A percentile compares a stretch with the other conserved stretches of the same genome.
Conservation (phyloP, 345 rosid genomes). For the Rhodamnia rubescens region DNA sequence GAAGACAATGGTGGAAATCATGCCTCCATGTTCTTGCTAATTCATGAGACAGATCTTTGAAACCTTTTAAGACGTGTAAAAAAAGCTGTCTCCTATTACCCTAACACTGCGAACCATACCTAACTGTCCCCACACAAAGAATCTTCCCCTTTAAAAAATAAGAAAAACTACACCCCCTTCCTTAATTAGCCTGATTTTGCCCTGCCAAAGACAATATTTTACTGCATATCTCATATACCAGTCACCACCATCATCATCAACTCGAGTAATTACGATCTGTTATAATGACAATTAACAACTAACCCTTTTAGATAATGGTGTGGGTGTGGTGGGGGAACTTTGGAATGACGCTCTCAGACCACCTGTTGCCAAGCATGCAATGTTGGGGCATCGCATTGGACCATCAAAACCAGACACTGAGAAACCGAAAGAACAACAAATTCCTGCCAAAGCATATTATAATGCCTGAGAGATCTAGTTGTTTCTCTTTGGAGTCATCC, state of each 20-base stretch:
- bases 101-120: background rate
- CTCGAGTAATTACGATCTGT: background rate
- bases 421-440: slow-evolving; percentile 4
- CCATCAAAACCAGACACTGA: background rate
- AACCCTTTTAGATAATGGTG: background rate
- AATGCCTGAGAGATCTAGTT: background rate
- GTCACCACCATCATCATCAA: background rate
- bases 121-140: background rate
- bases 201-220: background rate
- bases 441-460: background rate
- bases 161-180: background rate
- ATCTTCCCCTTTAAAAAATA: background rate
- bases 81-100: background rate
- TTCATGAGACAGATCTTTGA: background rate
- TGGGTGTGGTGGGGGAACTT: background rate
- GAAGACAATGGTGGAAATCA: background rate
- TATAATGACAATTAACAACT: slow-evolving; percentile 1
- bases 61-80: background rate
- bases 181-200: background rate
- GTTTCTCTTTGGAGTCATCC: slow-evolving; percentile 3
- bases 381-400: background rate
- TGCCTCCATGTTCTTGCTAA: background rate
- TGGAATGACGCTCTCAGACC: background rate
- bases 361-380: background rate
- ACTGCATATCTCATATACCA: background rate